Conservation (phyloP, 1,284 basidiomycete genomes). For the Termitomyces sp. region DNA sequence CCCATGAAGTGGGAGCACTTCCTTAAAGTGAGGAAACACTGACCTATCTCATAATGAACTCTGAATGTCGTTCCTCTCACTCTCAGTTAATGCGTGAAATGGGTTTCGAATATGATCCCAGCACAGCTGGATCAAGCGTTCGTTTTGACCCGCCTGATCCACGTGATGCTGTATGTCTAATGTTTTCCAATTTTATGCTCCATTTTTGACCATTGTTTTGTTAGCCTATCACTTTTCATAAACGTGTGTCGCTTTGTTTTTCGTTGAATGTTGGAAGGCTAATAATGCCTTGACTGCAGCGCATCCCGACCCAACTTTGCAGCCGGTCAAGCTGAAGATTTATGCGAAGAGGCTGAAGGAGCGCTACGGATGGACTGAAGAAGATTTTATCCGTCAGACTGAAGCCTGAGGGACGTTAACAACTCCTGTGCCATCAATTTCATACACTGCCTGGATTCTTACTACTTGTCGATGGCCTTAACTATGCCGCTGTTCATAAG, state of each 20-base stretch:
- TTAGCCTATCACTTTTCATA: slow-evolving; percentile 72
- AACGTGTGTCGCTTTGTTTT: slow-evolving; percentile 42
- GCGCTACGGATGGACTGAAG: slow-evolving; percentile 67
- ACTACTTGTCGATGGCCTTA: background rate
- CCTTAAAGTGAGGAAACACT: slow-evolving; percentile 26
- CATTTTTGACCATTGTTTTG: slow-evolving; percentile 6
- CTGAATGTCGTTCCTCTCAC: background rate
- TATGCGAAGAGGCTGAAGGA: slow-evolving; percentile 55
- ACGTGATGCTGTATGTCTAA: slow-evolving; percentile 44
- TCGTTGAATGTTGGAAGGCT: background rate
- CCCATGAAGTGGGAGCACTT: slow-evolving; percentile 71
- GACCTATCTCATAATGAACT: background rate
- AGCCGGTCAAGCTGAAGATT: slow-evolving; percentile 44
- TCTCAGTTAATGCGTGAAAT: slow-evolving; percentile 68
- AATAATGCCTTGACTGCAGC: slow-evolving; percentile 34
- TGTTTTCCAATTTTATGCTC: background rate
- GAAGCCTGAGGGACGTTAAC: slow-evolving; percentile 3
- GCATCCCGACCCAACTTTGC: slow-evolving; percentile 65
- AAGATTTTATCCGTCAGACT: slow-evolving; percentile 41
- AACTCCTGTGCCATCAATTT: background rate
- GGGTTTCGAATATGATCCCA: slow-evolving; percentile 68
- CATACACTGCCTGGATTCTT: background rate
- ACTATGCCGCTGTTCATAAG: background rate
- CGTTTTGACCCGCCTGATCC: slow-evolving; percentile 69
- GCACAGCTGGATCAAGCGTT: slow-evolving; percentile 76